A percentile compares a stretch with the other conserved stretches of the same genome.
These are phyloP conservation scores for Boletus vermiculosoides DNA, from an alignment of 768 basidiomycete genomes.

Conservation along the genomic window DNA sequence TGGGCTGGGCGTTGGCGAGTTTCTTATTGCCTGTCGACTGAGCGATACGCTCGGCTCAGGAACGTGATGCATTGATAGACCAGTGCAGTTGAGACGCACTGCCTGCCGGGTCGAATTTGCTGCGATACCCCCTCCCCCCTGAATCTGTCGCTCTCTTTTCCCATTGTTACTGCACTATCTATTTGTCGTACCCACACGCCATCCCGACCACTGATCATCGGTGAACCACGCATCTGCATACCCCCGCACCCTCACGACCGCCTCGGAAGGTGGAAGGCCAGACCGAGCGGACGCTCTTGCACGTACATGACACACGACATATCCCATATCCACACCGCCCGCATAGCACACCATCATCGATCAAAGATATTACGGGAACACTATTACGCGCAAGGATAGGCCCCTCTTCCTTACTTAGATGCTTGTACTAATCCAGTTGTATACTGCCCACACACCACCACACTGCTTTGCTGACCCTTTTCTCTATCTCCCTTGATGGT, in stretches of 20 bases:
- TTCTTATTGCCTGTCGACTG: slow-evolving; percentile 64
- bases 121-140: slow-evolving; percentile 15
- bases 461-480: neutral
- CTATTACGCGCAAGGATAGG: slow-evolving; percentile 4
- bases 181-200: slow-evolving; percentile 2
- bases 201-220: neutral
- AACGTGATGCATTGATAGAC: slow-evolving; percentile 4
- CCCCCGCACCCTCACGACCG: neutral
- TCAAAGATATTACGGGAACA: slow-evolving; percentile 4
- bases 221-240: neutral
- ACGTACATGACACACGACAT: slow-evolving; percentile 5
- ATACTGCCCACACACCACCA: neutral
- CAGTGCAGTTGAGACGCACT: slow-evolving; percentile 1
- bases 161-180: slow-evolving; percentile 14
- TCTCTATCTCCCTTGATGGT: neutral
- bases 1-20: slow-evolving; percentile 83
- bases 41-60: slow-evolving; percentile 6
- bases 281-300: neutral
- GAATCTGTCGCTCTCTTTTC: neutral
- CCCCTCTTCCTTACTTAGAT: neutral
- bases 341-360: neutral
- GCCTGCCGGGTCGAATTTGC: neutral
- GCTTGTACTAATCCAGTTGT: slow-evolving; percentile 13
- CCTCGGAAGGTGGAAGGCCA: slow-evolving; percentile 8
- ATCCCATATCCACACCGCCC: neutral